phyloP scores from a whole-genome alignment of 2,329 filamentous ascomycete species.

The Capronia epimyces region DNA sequence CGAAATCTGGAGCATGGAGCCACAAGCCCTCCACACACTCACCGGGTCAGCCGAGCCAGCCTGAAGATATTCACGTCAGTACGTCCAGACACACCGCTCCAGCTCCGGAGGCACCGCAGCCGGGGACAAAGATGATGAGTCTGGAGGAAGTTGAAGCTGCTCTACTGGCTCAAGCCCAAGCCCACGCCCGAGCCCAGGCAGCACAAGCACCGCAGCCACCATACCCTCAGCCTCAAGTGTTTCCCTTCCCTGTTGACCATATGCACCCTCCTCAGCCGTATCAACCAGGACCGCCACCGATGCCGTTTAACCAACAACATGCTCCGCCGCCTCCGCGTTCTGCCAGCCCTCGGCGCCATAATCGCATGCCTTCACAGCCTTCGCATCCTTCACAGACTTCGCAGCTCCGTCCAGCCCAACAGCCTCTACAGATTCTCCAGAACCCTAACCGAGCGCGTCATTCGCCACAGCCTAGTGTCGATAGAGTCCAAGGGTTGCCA shows the following conservation, averaged over 20 bases:
- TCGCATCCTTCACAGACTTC: conserved; percentile 41
- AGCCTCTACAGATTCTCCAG: conserved; percentile 71
- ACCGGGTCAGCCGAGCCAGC: conserved; percentile 31
- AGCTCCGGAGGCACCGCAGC: conserved; percentile 17
- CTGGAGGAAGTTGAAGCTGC: conserved; percentile 94
- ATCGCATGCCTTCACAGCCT: conserved; percentile 21
- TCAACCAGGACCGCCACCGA: conserved; percentile 8
- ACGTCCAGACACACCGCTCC: conserved; percentile 27
- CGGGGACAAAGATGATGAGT: conserved; percentile 66
- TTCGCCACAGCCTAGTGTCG: conserved; percentile 36
- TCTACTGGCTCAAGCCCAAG: conserved; percentile 56
- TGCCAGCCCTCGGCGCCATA: conserved; percentile 35
- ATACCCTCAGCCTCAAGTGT: conserved; percentile 19
- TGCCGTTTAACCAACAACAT: conserved; percentile 11
- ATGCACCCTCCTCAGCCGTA: conserved; percentile 31
- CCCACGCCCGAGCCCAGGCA: background rate
- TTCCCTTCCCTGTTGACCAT: conserved; percentile 22
- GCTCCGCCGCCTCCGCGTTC: conserved; percentile 38
- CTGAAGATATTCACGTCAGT: conserved; percentile 21
- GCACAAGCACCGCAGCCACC: conserved; percentile 14
- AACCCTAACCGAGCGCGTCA: conserved; percentile 64
- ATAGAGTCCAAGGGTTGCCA: conserved; percentile 26
- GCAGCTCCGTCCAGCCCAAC: conserved; percentile 32
- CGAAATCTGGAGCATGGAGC: conserved; percentile 88
- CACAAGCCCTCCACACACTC: conserved; percentile 52